Evolutionary conservation across 1,139 yeast genomes (phyloP).

Genomic region (Pichia sp.): DNA sequence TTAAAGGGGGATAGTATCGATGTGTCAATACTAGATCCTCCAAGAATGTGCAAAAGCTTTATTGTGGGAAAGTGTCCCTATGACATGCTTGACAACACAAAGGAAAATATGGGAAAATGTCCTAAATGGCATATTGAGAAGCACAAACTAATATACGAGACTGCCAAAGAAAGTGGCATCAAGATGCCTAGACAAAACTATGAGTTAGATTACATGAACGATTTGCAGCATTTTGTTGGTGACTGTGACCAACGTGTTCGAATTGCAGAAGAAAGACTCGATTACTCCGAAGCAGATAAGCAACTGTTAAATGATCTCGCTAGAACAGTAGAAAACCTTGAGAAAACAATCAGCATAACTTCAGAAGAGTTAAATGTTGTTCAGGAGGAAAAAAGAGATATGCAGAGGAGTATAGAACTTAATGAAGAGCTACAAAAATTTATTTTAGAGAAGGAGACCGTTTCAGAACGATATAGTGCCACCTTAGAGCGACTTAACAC

Average conservation of each 20-base stretch:
- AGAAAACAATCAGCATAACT: slow-evolving; percentile 62
- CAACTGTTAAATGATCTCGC: slow-evolving; percentile 55
- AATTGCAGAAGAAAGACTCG: slow-evolving; percentile 62
- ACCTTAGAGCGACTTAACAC: slow-evolving; percentile 77
- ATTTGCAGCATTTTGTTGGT: slow-evolving; percentile 49
- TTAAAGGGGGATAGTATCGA: slow-evolving; percentile 4
- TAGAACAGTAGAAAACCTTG: slow-evolving; percentile 62
- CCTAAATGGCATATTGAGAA: slow-evolving; percentile 74
- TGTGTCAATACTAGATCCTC: slow-evolving; percentile 46
- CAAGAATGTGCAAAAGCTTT: slow-evolving; percentile 73
- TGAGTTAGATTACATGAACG: slow-evolving; percentile 61
- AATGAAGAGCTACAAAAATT: slow-evolving; percentile 39
- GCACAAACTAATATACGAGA: slow-evolving; percentile 67
- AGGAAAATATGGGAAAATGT: slow-evolving; percentile 79
- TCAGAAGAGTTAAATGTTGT: slow-evolving; percentile 41
- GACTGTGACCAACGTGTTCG: slow-evolving; percentile 69
- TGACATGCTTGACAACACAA: slow-evolving; percentile 77
- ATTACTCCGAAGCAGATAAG: slow-evolving; percentile 63
- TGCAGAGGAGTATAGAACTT: slow-evolving; percentile 49
- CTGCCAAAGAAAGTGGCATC: slow-evolving; percentile 51
- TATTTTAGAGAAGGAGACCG: slow-evolving; percentile 44
- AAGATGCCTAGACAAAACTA: slow-evolving; percentile 53
- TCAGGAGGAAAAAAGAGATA: slow-evolving; percentile 37
- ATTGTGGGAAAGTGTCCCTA: slow-evolving; percentile 87
- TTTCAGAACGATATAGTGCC: slow-evolving; percentile 52